phyloP scores from a whole-genome alignment of 192 early-diverging fungal species.

The Mortierella hygrophila region DNA sequence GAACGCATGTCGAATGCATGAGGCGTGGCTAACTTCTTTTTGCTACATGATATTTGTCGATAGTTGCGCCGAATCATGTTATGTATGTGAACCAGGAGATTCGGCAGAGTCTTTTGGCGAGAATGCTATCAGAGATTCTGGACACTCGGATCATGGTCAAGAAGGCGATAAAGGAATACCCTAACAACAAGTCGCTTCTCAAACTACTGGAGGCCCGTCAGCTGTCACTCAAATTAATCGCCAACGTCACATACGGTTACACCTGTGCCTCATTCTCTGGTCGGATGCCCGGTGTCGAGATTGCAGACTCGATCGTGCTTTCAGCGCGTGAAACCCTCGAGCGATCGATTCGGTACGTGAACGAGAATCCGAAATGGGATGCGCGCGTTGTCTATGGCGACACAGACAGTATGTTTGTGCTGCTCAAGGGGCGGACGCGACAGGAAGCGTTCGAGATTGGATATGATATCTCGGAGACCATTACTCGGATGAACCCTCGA shows the following conservation, averaged over 20 bases:
- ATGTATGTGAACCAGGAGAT: slow-evolving; percentile 90
- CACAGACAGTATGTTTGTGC: slow-evolving; percentile 94
- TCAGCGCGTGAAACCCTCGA: slow-evolving; percentile 89
- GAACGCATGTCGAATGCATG: neutral
- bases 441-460: slow-evolving; percentile 86
- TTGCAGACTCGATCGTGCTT: slow-evolving; percentile 93
- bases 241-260: slow-evolving; percentile 96
- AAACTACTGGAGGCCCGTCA: slow-evolving; percentile 87
- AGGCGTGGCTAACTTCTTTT: neutral
- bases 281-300: slow-evolving; percentile 90
- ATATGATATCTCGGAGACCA: slow-evolving; percentile 79
- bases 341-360: slow-evolving; percentile 74
- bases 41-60: neutral
- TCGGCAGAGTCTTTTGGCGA: slow-evolving; percentile 80
- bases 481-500: slow-evolving; percentile 80
- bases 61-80: slow-evolving; percentile 85
- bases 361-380: slow-evolving; percentile 73
- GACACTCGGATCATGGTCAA: slow-evolving; percentile 95
- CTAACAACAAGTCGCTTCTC: slow-evolving; percentile 66
- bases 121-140: slow-evolving; percentile 89
- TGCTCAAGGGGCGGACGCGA: slow-evolving; percentile 74
- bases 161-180: slow-evolving; percentile 81
- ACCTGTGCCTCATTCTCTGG: slow-evolving; percentile 87
- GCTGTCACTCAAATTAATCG: slow-evolving; percentile 89
- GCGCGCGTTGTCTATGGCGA: slow-evolving; percentile 94